Evolutionary conservation across 2,329 filamentous ascomycete species (phyloP).

Genomic region (Penicillium sp.): DNA sequence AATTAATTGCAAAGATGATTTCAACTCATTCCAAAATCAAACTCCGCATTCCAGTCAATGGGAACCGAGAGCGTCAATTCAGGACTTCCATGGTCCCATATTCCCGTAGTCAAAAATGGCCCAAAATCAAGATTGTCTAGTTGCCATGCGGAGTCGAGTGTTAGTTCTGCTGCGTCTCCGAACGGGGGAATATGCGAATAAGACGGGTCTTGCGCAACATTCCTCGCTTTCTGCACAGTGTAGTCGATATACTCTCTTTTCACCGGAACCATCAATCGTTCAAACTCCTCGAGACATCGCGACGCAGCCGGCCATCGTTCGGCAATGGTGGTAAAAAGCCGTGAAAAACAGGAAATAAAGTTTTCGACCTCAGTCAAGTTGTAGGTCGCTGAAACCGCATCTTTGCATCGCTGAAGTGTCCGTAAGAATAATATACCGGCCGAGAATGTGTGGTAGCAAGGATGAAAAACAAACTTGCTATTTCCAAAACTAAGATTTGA

Average conservation of each 20-base stretch:
- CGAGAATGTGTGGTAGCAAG: background rate
- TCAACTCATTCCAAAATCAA: background rate
- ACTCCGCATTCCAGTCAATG: background rate
- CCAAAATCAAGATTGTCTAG: background rate
- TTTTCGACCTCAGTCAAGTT: background rate
- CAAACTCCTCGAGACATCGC: background rate
- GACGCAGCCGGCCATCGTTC: background rate
- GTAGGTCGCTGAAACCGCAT: background rate
- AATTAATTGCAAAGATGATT: too few relatives aligned
- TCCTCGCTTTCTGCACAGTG: background rate
- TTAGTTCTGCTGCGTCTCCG: background rate
- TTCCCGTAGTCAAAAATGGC: background rate
- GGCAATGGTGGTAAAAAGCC: background rate
- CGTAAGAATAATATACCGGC: background rate
- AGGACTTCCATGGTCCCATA: background rate
- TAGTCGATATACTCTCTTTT: background rate
- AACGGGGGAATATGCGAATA: background rate
- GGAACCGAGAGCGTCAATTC: background rate
- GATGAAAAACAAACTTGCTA: slow-evolving; percentile 1
- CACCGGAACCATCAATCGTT: background rate
- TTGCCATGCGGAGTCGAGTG: background rate
- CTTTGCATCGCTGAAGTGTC: background rate
- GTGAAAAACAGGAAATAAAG: background rate
- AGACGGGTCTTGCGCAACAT: background rate
- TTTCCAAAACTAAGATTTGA: background rate